These are phyloP conservation scores for Apophysomyces elegans DNA, from an alignment of 371 early-diverging fungal genomes.

Conservation along the genomic window DNA sequence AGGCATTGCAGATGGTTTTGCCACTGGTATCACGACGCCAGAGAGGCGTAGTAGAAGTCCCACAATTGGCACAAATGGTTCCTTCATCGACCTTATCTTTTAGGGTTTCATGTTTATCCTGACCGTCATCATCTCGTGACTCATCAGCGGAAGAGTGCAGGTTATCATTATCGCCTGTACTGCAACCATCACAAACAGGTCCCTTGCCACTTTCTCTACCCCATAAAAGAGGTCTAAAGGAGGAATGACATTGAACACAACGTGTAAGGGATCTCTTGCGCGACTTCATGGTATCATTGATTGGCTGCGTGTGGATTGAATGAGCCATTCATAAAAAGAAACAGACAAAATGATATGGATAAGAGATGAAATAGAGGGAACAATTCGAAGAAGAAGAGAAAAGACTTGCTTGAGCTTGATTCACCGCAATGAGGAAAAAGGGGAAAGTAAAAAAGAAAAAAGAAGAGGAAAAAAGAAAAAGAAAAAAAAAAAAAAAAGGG, in stretches of 20 bases:
- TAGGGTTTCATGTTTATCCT: constrained; percentile 16
- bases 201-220: constrained; percentile 47
- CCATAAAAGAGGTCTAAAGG: constrained; percentile 41
- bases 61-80: constrained; percentile 73
- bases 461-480: constrained; percentile 1
- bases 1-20: constrained; percentile 79
- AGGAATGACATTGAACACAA: constrained; percentile 42
- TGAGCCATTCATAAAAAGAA: constrained; percentile 21
- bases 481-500: constrained; percentile 15
- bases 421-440: not conserved
- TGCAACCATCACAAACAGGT: constrained; percentile 43
- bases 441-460: constrained; percentile 19
- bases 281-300: constrained; percentile 22
- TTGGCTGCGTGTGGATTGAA: constrained; percentile 17
- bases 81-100: constrained; percentile 18
- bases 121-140: constrained; percentile 9
- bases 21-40: constrained; percentile 79
- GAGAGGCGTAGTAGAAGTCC: constrained; percentile 77
- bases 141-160: constrained; percentile 12
- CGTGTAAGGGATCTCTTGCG: constrained; percentile 40
- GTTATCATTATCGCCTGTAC: constrained; percentile 20
- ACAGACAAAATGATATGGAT: not conserved
- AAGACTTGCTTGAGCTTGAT: not conserved
- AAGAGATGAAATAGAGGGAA: not conserved
- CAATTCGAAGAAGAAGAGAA: not conserved